Base-by-base conservation (phyloP, 2,329 filamentous ascomycete genomes). In the Didymella lethalis region DNA sequence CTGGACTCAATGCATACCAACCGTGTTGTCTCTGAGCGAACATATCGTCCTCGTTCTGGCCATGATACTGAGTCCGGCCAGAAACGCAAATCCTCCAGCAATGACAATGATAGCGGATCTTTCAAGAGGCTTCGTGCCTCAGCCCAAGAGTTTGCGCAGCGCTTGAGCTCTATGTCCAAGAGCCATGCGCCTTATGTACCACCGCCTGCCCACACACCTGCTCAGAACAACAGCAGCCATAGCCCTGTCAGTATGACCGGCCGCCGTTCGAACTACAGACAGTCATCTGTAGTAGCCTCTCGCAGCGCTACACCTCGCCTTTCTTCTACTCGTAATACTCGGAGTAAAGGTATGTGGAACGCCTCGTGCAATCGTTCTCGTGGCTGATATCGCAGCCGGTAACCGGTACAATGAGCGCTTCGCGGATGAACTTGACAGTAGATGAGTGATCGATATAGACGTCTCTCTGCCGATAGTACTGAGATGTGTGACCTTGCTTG, bases 261-360 rank as follows among this genome's bases (percentile, higher is more conserved):
- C 3, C 47, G 50, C 23, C 50, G 32, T n/a, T 54, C 47, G 8
- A 47, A 46, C 7, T 47, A 46, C 12, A 32, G 32, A 16, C 11
- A 38, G 23, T 38, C 32, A 10, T 36, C 41, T 29, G 20, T 16
- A 3, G 12, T 32, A 23, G 32, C 40, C 4, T 47, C 51, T 18
- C 46, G 50, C 11, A 4, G 10, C 32, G 20, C 14, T 32, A 25
- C 23, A 5, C 34, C 36, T 43, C 34, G 43, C 4, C 47, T 51
- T 3, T 55, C 57, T 7, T 55, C 57, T 26, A 45, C 47, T 40
- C 57, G 57, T 14, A 51, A 48, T 18, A 60, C 51, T 31, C 41
- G 48, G 8, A 60, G 52, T 16, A 55, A 52, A 41, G 44, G 57
- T 60, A 18, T 10, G 57, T 34, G 12, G 11, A 2, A 4, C 34